Evolutionary conservation across 169 alveolate genomes (phyloP).

Genomic region (Amoebophrya sp.): DNA sequence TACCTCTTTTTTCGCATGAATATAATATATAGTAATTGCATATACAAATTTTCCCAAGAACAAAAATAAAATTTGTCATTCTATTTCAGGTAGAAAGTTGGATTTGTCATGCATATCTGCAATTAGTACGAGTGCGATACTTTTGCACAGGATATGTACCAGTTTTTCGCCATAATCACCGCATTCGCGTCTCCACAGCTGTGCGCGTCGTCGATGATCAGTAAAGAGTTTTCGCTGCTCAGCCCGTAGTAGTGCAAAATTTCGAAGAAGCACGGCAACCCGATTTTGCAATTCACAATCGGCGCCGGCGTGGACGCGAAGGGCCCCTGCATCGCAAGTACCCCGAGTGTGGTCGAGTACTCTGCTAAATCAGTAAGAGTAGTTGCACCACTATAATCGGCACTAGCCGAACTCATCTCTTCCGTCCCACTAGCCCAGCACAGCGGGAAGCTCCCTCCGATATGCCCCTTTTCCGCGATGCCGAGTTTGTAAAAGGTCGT

Average conservation of each 20-base stretch:
- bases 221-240: neutral
- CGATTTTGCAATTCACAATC: neutral
- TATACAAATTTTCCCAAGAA: too few relatives aligned
- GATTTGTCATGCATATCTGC: too few relatives aligned
- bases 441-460: neutral
- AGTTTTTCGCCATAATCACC: too few relatives aligned
- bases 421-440: neutral
- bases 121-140: too few relatives aligned
- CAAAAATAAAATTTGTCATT: too few relatives aligned
- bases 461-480: neutral
- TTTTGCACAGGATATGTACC: too few relatives aligned
- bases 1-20: too few relatives aligned
- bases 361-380: neutral
- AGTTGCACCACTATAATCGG: too few relatives aligned
- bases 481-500: too few relatives aligned
- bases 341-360: neutral
- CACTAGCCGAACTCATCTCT: neutral
- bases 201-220: neutral
- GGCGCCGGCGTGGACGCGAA: neutral
- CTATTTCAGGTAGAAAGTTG: too few relatives aligned
- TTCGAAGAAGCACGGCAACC: neutral
- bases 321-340: neutral
- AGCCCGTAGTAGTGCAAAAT: neutral
- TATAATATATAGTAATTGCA: too few relatives aligned
- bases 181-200: neutral